Conservation (phyloP, 2,329 filamentous ascomycete genomes). For the Colletotrichum sojae region DNA sequence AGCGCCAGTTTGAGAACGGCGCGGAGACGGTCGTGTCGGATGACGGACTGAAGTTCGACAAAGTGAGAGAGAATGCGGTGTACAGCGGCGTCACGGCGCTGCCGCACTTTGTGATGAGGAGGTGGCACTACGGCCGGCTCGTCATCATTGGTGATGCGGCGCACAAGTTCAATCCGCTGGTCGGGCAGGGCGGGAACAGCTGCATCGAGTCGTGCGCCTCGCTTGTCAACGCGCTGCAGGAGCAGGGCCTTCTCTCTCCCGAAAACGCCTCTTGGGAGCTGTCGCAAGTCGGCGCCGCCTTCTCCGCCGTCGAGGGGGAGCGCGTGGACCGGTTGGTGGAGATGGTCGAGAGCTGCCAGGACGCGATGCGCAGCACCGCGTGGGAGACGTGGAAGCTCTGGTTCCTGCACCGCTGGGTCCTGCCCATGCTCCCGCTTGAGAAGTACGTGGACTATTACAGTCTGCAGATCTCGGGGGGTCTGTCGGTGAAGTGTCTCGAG, state of each 20-base stretch:
- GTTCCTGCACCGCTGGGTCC: slow-evolving; percentile 23
- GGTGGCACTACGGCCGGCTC: slow-evolving; percentile 51
- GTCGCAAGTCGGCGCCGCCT: slow-evolving; percentile 1
- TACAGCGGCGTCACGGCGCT: slow-evolving; percentile 36
- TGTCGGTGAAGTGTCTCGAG: slow-evolving; percentile 13
- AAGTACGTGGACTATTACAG: slow-evolving; percentile 33
- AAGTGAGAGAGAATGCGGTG: slow-evolving; percentile 14
- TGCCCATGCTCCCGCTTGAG: slow-evolving; percentile 13
- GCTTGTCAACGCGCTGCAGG: slow-evolving; percentile 44
- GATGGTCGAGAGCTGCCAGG: slow-evolving; percentile 33
- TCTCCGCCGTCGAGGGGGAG: slow-evolving; percentile 23
- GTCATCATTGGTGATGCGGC: slow-evolving; percentile 51
- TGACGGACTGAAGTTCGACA: slow-evolving; percentile 12
- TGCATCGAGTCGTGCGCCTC: slow-evolving; percentile 47
- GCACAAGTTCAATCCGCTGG: slow-evolving; percentile 52
- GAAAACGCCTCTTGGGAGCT: not conserved
- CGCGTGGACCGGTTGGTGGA: slow-evolving; percentile 14
- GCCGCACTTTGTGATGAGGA: slow-evolving; percentile 36
- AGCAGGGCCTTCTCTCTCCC: not conserved
- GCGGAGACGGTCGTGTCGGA: slow-evolving; percentile 15
- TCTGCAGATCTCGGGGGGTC: slow-evolving; percentile 11
- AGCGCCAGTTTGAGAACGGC: slow-evolving; percentile 20
- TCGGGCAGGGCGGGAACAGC: slow-evolving; percentile 48
- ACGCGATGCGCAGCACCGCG: slow-evolving; percentile 31
- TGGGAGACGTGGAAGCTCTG: slow-evolving; percentile 27